Conservation (phyloP, 768 basidiomycete genomes). For the Boletus subparvulus region DNA sequence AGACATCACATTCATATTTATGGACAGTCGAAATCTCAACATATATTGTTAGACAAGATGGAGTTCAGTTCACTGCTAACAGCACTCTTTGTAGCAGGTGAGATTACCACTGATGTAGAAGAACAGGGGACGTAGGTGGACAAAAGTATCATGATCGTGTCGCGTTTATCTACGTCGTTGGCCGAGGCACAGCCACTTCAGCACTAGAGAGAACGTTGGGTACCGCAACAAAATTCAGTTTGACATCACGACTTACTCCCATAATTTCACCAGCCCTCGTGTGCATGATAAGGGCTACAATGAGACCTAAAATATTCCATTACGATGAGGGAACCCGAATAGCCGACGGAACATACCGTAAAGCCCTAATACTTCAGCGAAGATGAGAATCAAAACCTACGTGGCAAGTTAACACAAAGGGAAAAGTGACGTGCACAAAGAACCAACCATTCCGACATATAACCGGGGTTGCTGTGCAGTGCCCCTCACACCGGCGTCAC, state of each 20-base stretch:
- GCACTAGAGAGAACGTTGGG: conserved; percentile 21
- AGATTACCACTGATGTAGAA: conserved; percentile 4
- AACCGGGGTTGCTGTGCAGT: conserved; percentile 95
- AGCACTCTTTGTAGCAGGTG: conserved; percentile 1
- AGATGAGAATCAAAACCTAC: conserved; percentile 97
- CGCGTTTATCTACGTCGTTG: conserved; percentile 8
- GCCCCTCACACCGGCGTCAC: conserved; percentile 97
- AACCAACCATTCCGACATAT: conserved; percentile 87
- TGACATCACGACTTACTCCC: conserved; percentile 8
- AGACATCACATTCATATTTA: too few species aligned
- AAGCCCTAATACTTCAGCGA: conserved; percentile 89
- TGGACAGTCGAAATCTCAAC: too few species aligned
- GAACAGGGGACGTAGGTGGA: conserved; percentile 3
- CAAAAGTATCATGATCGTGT: conserved; percentile 12
- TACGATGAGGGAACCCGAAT: neutral
- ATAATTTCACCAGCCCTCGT: conserved; percentile 49
- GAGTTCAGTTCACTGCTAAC: neutral
- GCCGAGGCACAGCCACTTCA: conserved; percentile 12
- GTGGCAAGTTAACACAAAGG: conserved; percentile 1
- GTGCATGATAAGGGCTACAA: conserved; percentile 96
- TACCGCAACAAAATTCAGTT: too few species aligned
- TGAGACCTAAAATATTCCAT: conserved; percentile 52
- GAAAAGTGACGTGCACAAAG: neutral
- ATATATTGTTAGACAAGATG: neutral
- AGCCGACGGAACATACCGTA: conserved; percentile 53